phyloP scores from a whole-genome alignment of 106 monocot species.

The Platanthera guangdongensis region DNA sequence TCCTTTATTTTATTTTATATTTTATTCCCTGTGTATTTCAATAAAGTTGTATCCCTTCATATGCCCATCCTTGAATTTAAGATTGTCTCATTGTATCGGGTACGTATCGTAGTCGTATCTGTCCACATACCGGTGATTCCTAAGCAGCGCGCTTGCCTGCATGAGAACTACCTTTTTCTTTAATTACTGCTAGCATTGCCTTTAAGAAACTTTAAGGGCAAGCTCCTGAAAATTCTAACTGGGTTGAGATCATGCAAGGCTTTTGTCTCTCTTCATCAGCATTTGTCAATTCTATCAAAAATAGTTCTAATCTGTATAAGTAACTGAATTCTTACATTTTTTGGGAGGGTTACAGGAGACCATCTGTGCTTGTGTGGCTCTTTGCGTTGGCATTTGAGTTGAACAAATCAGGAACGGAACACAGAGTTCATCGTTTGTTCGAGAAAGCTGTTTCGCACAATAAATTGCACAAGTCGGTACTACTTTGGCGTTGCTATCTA shows the following conservation, averaged over 20 bases:
- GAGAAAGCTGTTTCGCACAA: constrained; percentile 75
- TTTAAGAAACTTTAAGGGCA: background rate
- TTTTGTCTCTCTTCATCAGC: background rate
- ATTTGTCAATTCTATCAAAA: background rate
- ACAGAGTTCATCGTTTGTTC: constrained; percentile 81
- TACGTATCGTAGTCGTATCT: too few relatives aligned
- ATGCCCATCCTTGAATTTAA: too few relatives aligned
- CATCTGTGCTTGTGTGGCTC: constrained; percentile 58
- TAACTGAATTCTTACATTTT: background rate
- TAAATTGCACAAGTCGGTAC: constrained; percentile 71
- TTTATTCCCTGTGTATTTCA: too few relatives aligned
- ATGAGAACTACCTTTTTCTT: background rate
- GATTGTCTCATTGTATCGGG: too few relatives aligned
- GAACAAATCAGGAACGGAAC: constrained; percentile 37
- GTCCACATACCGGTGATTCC: background rate
- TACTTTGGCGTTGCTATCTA: constrained; percentile 91
- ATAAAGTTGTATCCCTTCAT: too few relatives aligned
- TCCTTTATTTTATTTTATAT: too few relatives aligned
- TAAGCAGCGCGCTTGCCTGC: background rate
- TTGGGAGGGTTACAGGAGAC: constrained; percentile 34
- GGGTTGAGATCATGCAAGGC: background rate
- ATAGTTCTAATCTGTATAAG: background rate
- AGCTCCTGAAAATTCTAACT: background rate
- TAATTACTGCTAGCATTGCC: background rate
- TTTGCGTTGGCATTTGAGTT: constrained; percentile 77